Percentiles rank a stretch among this genome's conserved stretches.
Conservation (phyloP, 345 rosid genomes). For the Murraya paniculata region DNA sequence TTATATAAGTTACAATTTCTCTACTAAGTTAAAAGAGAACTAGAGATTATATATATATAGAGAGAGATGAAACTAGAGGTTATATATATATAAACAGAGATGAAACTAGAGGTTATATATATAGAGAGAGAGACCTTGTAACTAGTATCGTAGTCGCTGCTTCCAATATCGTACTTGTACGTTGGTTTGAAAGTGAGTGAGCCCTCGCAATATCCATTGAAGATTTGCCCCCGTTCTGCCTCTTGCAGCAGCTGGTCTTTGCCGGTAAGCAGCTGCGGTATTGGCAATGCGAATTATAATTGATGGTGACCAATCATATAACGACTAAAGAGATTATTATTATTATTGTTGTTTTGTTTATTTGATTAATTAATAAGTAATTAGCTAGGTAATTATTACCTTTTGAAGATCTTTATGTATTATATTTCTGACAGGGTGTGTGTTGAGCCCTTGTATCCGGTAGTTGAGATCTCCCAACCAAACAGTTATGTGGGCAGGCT, state of each 20-base stretch:
- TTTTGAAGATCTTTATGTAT: conserved; percentile 49
- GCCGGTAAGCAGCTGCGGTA: conserved; percentile 46
- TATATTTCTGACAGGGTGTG: conserved; percentile 48
- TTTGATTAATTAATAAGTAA: not conserved
- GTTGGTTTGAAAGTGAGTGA: conserved; percentile 63
- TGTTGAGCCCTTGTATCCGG: conserved; percentile 52
- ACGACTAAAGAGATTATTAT: too few relatives aligned
- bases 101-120: too few relatives aligned
- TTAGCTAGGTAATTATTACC: conserved; percentile 19
- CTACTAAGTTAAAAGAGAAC: too few relatives aligned
- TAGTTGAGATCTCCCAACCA: conserved; percentile 77
- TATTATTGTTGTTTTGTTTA: not conserved
- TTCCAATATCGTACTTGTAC: conserved; percentile 56
- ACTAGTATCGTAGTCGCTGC: conserved; percentile 63
- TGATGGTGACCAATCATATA: not conserved
- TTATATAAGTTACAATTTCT: too few relatives aligned
- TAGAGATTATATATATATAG: too few relatives aligned
- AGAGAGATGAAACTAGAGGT: too few relatives aligned
- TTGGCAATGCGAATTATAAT: not conserved
- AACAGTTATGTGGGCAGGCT: conserved; percentile 42
- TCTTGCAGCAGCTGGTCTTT: conserved; percentile 72
- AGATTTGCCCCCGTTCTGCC: conserved; percentile 64
- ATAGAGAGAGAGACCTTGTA: conserved; percentile 33
- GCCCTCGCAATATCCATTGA: conserved; percentile 61
- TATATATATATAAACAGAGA: too few relatives aligned